Conservation (phyloP, 2,329 filamentous ascomycete genomes). For the Aspergillus quadricinctus region DNA sequence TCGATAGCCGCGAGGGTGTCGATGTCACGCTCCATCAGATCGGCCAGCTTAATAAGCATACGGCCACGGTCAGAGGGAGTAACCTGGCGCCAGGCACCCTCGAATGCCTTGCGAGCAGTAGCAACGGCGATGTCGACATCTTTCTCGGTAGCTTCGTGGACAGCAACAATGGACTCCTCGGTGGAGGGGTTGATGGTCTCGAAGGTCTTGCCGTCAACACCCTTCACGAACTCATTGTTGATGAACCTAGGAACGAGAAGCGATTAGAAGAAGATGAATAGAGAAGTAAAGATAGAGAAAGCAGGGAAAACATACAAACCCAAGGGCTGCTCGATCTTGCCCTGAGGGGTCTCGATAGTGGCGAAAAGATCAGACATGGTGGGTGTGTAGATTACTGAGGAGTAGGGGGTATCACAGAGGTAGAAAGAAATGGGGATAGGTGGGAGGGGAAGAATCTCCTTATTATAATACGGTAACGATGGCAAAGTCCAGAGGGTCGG, state of each 20-base stretch:
- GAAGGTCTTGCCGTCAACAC: constrained; percentile 26
- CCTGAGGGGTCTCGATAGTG: constrained; percentile 33
- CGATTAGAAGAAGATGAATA: neutral
- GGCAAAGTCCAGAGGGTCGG: neutral
- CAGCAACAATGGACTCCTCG: constrained; percentile 25
- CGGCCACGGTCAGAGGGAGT: constrained; percentile 19
- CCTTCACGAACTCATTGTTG: constrained; percentile 30
- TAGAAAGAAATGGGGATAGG: neutral
- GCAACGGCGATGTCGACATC: constrained; percentile 31
- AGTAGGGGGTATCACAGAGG: neutral
- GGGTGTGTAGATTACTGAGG: neutral
- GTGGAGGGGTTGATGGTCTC: constrained; percentile 29
- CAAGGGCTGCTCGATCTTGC: constrained; percentile 37
- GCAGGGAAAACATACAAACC: constrained; percentile 31
- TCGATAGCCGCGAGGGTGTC: constrained; percentile 25
- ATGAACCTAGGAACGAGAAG: constrained; percentile 20
- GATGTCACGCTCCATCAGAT: constrained; percentile 22
- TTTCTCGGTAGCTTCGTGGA: constrained; percentile 27
- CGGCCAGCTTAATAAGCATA: constrained; percentile 22
- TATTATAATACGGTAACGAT: neutral
- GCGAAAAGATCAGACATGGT: constrained; percentile 18
- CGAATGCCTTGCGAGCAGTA: constrained; percentile 26
- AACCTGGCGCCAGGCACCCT: constrained; percentile 20
- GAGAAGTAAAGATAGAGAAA: constrained; percentile 8
- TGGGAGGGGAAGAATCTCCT: neutral